A percentile compares a stretch with the other conserved stretches of the same genome.
These are phyloP conservation scores for Candida khao-thaluensis DNA, from an alignment of 805 yeast genomes.

Conservation along the genomic window DNA sequence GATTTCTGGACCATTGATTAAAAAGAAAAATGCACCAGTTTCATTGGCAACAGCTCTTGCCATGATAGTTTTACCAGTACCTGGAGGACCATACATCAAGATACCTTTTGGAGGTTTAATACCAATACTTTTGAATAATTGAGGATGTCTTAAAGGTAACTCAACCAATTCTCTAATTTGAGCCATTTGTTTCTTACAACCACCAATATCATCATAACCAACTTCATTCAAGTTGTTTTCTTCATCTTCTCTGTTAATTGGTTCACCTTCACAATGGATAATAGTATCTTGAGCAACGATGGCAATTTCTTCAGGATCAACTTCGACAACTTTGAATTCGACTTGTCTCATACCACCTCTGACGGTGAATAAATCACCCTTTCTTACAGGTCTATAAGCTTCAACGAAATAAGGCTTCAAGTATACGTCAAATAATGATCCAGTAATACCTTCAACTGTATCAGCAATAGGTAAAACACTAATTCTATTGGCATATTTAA, in stretches of 20 bases:
- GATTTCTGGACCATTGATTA: conserved; percentile 98
- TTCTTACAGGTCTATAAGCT: conserved; percentile 97
- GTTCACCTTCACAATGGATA: conserved; percentile 98
- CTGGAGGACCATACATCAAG: conserved; percentile 98
- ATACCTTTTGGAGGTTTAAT: conserved; percentile 99
- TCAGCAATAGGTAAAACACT: conserved; percentile 96
- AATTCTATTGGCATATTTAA: conserved; percentile 93
- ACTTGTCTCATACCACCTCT: conserved; percentile 99
- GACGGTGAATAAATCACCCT: conserved; percentile 93
- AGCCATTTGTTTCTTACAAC: conserved; percentile 99
- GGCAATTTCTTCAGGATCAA: conserved; percentile 95
- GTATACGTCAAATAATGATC: conserved; percentile 92
- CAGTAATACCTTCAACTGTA: conserved; percentile 96
- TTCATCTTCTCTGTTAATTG: conserved; percentile 96
- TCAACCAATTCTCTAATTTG: conserved; percentile 98
- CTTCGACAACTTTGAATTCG: conserved; percentile 97
- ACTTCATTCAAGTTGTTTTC: conserved; percentile 95
- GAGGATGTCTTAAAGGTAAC: conserved; percentile 97
- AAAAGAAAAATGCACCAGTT: conserved; percentile 97
- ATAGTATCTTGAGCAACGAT: conserved; percentile 98
- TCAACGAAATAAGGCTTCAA: conserved; percentile 98
- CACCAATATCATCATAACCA: conserved; percentile 99
- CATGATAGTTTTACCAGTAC: conserved; percentile 99
- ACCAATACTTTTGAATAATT: conserved; percentile 95
- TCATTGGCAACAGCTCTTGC: conserved; percentile 99